These are phyloP conservation scores for Vigna reflexopilosa DNA, from an alignment of 306 rosid species.

Conservation along the genomic window DNA sequence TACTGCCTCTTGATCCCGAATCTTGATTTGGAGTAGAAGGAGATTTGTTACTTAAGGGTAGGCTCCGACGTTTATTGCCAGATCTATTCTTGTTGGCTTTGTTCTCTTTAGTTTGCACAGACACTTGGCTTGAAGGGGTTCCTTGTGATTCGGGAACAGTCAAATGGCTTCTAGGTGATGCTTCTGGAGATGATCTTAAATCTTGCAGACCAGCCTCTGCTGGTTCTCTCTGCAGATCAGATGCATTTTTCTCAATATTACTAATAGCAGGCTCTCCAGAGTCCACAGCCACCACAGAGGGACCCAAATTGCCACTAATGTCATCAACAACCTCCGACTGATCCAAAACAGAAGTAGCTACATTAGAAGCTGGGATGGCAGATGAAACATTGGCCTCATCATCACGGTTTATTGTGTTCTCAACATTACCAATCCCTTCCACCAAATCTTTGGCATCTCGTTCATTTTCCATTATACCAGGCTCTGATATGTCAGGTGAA, in stretches of 20 bases:
- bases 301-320: slow-evolving; percentile 39
- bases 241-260: slow-evolving; percentile 51
- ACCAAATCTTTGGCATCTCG: slow-evolving; percentile 57
- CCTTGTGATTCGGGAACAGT: slow-evolving; percentile 85
- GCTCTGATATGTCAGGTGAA: slow-evolving; percentile 81
- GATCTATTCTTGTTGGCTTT: slow-evolving; percentile 65
- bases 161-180: slow-evolving; percentile 80
- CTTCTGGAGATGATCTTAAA: slow-evolving; percentile 63
- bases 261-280: slow-evolving; percentile 46
- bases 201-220: slow-evolving; percentile 50
- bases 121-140: slow-evolving; percentile 92
- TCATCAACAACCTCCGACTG: slow-evolving; percentile 54
- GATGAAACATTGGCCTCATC: slow-evolving; percentile 46
- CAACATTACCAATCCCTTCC: slow-evolving; percentile 55
- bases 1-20: slow-evolving; percentile 65
- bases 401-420: slow-evolving; percentile 36
- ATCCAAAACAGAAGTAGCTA: slow-evolving; percentile 40
- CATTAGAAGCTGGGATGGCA: slow-evolving; percentile 40
- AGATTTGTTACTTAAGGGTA: slow-evolving; percentile 61
- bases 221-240: slow-evolving; percentile 53
- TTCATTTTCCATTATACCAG: slow-evolving; percentile 58
- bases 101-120: slow-evolving; percentile 57
- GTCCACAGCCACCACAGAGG: slow-evolving; percentile 47
- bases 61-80: slow-evolving; percentile 51
- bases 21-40: slow-evolving; percentile 65